These are phyloP conservation scores for Pythium folliculosum DNA, from an alignment of 352 stramenopile genomes.

Conservation along the genomic window DNA sequence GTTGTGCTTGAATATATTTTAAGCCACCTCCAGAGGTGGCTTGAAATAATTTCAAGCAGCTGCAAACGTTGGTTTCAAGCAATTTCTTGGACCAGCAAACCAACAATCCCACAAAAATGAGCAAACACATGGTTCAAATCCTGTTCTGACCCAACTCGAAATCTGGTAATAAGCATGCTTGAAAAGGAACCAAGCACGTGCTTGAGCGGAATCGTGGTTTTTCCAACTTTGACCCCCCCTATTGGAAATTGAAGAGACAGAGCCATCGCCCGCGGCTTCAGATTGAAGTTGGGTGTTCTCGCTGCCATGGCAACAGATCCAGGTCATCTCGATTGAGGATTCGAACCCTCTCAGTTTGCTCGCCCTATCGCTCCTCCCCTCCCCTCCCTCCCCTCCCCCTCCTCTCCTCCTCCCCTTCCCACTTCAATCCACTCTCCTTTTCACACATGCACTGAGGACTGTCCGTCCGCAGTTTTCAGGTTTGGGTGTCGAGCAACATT, in stretches of 20 bases:
- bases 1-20: no score
- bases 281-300: conserved; percentile 10
- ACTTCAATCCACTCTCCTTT: conserved; percentile 11
- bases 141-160: no score
- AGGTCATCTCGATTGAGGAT: conserved; percentile 14
- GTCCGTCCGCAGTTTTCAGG: conserved; percentile 17
- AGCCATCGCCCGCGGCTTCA: neutral
- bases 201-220: no score
- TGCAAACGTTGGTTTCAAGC: no score
- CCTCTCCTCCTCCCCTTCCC: conserved; percentile 7
- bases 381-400: neutral
- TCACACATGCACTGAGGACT: neutral
- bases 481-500: conserved; percentile 8
- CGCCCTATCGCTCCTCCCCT: conserved; percentile 12
- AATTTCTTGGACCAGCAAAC: no score
- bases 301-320: neutral
- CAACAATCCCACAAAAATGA: no score
- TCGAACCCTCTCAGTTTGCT: neutral
- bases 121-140: no score
- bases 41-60: no score
- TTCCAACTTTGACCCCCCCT: no score
- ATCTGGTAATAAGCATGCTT: no score
- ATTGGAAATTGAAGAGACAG: neutral
- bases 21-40: no score
- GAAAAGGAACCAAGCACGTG: no score